Evolutionary conservation across 1,284 basidiomycete genomes (phyloP).

Genomic region (Tylopilus sp.): DNA sequence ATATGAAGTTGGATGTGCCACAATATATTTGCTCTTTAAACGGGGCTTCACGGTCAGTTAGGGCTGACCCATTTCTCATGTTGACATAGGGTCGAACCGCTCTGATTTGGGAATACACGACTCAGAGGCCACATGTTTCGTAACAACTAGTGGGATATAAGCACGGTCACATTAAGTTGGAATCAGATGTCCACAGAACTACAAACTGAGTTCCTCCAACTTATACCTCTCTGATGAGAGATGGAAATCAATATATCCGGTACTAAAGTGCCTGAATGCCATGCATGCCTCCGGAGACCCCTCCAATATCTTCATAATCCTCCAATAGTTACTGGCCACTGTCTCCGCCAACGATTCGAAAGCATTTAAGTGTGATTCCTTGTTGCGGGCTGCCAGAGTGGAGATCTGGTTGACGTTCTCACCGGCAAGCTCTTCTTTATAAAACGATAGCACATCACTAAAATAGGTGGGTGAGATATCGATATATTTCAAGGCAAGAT

Average conservation of each 20-base stretch:
- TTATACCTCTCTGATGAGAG: neutral
- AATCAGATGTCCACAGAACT: no score
- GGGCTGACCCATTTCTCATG: no score
- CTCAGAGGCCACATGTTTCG: no score
- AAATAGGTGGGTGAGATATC: neutral
- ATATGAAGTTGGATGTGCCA: no score
- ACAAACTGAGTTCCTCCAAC: neutral
- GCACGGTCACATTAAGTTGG: no score
- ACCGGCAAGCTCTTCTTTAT: constrained; percentile 35
- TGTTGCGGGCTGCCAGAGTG: constrained; percentile 16
- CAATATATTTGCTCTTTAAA: no score
- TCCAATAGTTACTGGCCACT: neutral
- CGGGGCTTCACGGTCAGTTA: no score
- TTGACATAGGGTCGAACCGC: no score
- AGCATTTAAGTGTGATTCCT: constrained; percentile 20
- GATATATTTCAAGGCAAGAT: neutral
- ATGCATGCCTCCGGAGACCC: no score
- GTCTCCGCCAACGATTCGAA: neutral
- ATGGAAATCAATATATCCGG: neutral
- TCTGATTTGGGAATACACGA: no score
- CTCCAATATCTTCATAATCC: neutral
- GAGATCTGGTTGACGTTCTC: constrained; percentile 35
- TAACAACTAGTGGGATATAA: no score
- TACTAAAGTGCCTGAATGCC: neutral
- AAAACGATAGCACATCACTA: constrained; percentile 39